Base-by-base conservation (phyloP, 352 stramenopile genomes). In the Globisporangium recalcitrans region DNA sequence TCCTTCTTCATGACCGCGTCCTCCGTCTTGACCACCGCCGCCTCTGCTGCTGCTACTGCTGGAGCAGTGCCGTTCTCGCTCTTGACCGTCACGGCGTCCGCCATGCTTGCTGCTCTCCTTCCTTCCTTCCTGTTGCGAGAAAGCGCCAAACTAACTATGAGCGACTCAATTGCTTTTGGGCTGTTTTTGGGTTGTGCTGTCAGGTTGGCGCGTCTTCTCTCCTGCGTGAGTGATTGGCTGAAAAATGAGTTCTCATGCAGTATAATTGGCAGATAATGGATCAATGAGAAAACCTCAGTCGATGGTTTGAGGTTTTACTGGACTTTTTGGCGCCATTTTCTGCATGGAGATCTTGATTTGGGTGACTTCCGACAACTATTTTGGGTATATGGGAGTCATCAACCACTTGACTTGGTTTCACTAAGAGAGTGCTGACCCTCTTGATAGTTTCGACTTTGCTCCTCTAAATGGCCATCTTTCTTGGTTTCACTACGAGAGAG, bases 1-100 rank as follows among this genome's bases (percentile, higher is more conserved):
- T 85, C 77, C 21, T 62, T 57, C 65, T 80, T 79, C 27, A 80
- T 68, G 36, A 38, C 61, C 52, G 68, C 64, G 6, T 63, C 42
- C 59, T 78, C 70, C 26, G 52, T 54, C 69, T 80, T 85, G 40
- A 72, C 74, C n/a, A 54, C 42, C 1, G 58, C 5, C 19, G 58
- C 22, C 38, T 46, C 38, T 22, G 38, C 38, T 46, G 16, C 29
- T 29, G 49, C 38, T 22, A 16, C 38, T 46, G 16, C 29, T 29
- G 49, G 27, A 36, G 46, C 24, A 26, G 8, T 49, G 13, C 55
- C 46, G 46, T 54, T 59, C 52, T 71, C 67, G 53, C 38, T 54
- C 53, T 73, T 72, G 21, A 63, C 59, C 27, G 49, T 52, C 22
- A 52, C 56, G 27, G 27, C 61, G 54, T 71, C 69, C 69, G 69